Evolutionary conservation across 2,329 filamentous ascomycete genomes (phyloP).

Genomic region (Fusarium pininemorale): DNA sequence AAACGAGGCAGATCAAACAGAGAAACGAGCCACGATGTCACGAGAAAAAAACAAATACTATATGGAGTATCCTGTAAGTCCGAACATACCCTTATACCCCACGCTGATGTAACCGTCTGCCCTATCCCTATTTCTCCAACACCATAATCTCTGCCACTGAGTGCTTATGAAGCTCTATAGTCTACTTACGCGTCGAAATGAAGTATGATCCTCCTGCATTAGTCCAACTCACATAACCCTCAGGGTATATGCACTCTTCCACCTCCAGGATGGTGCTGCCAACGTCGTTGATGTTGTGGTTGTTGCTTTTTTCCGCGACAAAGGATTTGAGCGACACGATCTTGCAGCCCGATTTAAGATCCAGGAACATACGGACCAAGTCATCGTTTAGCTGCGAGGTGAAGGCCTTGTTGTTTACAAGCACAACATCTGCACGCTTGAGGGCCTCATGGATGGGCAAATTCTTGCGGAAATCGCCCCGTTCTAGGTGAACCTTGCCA

Average conservation of each 20-base stretch:
- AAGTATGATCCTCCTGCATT: conserved; percentile 85
- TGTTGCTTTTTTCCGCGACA: conserved; percentile 80
- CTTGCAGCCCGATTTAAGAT: conserved; percentile 88
- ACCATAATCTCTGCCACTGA: conserved; percentile 25
- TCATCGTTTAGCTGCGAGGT: conserved; percentile 85
- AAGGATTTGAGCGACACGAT: conserved; percentile 95
- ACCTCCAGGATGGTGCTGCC: conserved; percentile 84
- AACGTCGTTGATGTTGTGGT: conserved; percentile 80
- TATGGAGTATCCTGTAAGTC: conserved; percentile 48
- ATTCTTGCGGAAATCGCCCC: conserved; percentile 85
- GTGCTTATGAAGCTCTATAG: conserved; percentile 47
- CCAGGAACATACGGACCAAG: conserved; percentile 88
- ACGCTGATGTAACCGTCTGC: conserved; percentile 27
- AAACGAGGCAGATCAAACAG: not conserved
- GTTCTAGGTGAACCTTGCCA: conserved; percentile 80
- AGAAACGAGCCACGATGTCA: conserved; percentile 11
- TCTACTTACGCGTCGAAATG: conserved; percentile 80
- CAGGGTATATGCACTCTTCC: conserved; percentile 67
- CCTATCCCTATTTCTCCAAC: conserved; percentile 32
- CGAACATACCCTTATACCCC: conserved; percentile 34
- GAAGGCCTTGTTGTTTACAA: conserved; percentile 99
- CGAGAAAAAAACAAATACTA: conserved; percentile 41
- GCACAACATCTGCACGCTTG: conserved; percentile 88
- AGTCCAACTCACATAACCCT: conserved; percentile 91
- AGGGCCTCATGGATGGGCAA: conserved; percentile 75